Evolutionary conservation across 306 rosid species (phyloP), one percentile per base, ranked within the genome.

Genomic region (Cicer judaicum): DNA sequence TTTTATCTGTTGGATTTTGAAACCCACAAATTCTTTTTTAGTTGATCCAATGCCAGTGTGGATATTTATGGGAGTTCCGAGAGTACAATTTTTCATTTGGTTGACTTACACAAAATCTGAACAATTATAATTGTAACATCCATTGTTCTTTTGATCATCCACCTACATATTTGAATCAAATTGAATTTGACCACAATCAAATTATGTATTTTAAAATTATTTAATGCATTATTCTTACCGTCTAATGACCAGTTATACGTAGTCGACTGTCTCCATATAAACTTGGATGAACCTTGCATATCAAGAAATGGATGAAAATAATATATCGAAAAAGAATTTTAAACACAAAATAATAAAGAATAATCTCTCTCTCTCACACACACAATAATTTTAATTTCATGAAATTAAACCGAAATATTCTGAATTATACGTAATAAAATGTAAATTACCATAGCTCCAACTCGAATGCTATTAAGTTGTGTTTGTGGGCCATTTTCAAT

Each of bases 141-240:
- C 43, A 40, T 6, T 40, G 6, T 40, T 40, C 1, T 40, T 8
- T 6, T 40, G 7, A 40, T 8, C 43, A 40, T 40, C 43, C 6
- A 40, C 7, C 8, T 40, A 8, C 6, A 40, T 40, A 4, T 40
- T 40, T 40, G 43, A 5, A 6, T 40, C 1, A 40, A 40, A 40
- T 6, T 87, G 75, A 81, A 88, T 1, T 19, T 19, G 21, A 19
- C 21, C 21, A 40, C 43, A 40, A 40, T 5, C 43, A 21, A 21
- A 21, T 21, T 21, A 21, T 21, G 2, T 21, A 21, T 2, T 49
- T 70, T 15, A 5, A 6, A 43, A 38, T 15, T 39, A 53, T 39
- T 0, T 10, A 7, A 7, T n/a, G 5, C 0, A 68, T 68, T 13
- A 48, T 9, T 70, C 75, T 39, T 40, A 70, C 75, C 1, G 64